phyloP scores from a whole-genome alignment of 2,329 filamentous ascomycete genomes.

The Aureobasidium sp. region DNA sequence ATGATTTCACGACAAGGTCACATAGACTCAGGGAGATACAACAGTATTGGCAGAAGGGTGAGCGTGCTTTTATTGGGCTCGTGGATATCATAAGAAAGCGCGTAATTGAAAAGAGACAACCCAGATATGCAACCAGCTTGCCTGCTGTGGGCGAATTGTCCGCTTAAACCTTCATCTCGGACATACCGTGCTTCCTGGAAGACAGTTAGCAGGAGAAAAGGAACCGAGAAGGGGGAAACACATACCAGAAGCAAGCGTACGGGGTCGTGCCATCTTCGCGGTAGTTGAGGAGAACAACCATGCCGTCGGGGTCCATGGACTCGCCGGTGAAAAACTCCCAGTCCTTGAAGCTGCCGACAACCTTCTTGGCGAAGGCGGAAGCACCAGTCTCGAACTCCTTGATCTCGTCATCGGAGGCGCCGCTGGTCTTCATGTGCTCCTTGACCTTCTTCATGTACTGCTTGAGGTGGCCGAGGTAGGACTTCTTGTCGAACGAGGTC shows the following conservation, averaged over 20 bases:
- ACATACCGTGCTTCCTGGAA: slow-evolving; percentile 81
- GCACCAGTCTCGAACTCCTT: slow-evolving; percentile 75
- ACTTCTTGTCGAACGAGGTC: slow-evolving; percentile 80
- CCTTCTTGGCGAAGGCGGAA: slow-evolving; percentile 68
- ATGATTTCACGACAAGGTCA: too few species aligned
- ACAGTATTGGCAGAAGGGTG: not conserved
- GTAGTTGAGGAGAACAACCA: slow-evolving; percentile 95
- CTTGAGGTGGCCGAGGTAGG: slow-evolving; percentile 78
- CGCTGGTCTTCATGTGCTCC: slow-evolving; percentile 56
- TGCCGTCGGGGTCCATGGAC: slow-evolving; percentile 87
- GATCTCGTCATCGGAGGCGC: slow-evolving; percentile 58
- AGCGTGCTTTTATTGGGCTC: slow-evolving; percentile 17
- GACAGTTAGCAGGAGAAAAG: not conserved
- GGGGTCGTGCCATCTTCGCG: slow-evolving; percentile 92
- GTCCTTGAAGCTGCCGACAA: slow-evolving; percentile 84
- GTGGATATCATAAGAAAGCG: slow-evolving; percentile 17
- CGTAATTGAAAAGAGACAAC: slow-evolving; percentile 4
- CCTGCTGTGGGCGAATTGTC: not conserved
- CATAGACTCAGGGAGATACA: not conserved
- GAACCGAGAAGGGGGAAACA: not conserved
- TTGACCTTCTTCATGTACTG: slow-evolving; percentile 95
- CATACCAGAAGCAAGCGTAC: slow-evolving; percentile 65
- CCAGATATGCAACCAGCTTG: slow-evolving; percentile 12
- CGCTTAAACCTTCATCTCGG: slow-evolving; percentile 77
- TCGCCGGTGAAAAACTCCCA: slow-evolving; percentile 91